A percentile compares a stretch with the other conserved stretches of the same genome.
Evolutionary conservation across 225 moss, liverwort and hornwort species (phyloP).

Genomic region (Rhytidiadelphus loreus): DNA sequence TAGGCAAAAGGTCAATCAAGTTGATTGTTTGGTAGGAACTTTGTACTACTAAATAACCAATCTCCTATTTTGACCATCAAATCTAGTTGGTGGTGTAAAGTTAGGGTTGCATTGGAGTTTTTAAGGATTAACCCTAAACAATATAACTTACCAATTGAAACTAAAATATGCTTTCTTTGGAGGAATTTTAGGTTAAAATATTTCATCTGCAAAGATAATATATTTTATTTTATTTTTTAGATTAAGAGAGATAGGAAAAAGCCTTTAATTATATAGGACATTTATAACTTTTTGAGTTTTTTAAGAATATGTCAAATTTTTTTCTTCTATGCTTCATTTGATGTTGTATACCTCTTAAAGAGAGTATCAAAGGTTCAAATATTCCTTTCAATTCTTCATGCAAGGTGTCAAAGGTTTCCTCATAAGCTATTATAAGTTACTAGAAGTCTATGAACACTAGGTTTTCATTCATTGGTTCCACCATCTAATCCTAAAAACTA

Average conservation of each 20-base stretch:
- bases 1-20: not conserved
- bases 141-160: not conserved
- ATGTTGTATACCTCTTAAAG: not conserved
- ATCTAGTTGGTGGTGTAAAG: not conserved
- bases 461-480: not conserved
- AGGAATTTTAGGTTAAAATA: not conserved
- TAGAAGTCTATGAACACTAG: too few relatives aligned
- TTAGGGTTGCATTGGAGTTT: not conserved
- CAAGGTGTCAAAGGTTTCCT: not conserved
- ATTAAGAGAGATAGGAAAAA: not conserved
- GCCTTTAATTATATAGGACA: too few relatives aligned
- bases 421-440: too few relatives aligned
- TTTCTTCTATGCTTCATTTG: not conserved
- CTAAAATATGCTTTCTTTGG: too few relatives aligned
- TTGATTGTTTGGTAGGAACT: not conserved
- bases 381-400: not conserved
- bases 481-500: not conserved
- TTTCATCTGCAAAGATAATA: not conserved
- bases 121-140: not conserved
- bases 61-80: not conserved
- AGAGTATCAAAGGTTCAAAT: not conserved
- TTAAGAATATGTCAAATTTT: not conserved
- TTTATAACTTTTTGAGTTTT: not conserved
- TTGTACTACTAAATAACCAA: too few relatives aligned
- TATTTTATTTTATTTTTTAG: too few relatives aligned